Evolutionary conservation across 352 stramenopile genomes (phyloP).

Genomic region (Plasmopara halstedii): DNA sequence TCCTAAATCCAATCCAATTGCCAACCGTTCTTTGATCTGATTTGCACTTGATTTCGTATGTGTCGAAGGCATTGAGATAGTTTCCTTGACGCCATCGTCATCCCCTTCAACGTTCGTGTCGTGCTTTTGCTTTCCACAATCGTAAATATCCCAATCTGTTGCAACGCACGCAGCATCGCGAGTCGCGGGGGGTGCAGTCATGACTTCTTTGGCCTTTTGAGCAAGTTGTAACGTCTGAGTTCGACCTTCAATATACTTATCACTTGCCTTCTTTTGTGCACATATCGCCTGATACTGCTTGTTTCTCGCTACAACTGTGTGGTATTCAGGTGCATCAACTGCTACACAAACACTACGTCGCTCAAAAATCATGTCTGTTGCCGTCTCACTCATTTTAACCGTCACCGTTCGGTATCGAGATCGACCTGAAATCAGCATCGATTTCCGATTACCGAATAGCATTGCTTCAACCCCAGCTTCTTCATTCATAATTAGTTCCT

Average conservation of each 20-base stretch:
- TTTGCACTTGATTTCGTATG: constrained; percentile 10
- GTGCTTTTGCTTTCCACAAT: constrained; percentile 34
- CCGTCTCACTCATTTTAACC: constrained; percentile 47
- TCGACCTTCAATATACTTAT: constrained; percentile 61
- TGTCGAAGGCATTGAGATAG: not conserved
- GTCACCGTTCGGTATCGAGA: constrained; percentile 28
- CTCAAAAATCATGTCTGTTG: constrained; percentile 57
- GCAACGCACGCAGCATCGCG: constrained; percentile 59
- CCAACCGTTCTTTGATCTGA: constrained; percentile 8
- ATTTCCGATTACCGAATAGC: constrained; percentile 5
- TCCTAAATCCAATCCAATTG: not conserved
- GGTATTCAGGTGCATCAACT: constrained; percentile 42
- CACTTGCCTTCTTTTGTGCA: constrained; percentile 65
- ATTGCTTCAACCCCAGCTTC: not conserved
- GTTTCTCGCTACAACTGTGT: constrained; percentile 39
- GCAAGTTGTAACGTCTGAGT: constrained; percentile 68
- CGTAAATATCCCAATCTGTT: constrained; percentile 85
- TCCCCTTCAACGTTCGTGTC: constrained; percentile 26
- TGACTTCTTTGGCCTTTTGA: constrained; percentile 77
- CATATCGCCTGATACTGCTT: constrained; percentile 57
- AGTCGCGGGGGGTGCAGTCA: constrained; percentile 71
- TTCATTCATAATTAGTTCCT: not conserved
- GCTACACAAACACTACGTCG: constrained; percentile 61
- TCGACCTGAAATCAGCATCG: not conserved
- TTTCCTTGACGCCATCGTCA: not conserved